Base-by-base conservation (phyloP, 192 early-diverging fungal species). In the Podila verticillata region DNA sequence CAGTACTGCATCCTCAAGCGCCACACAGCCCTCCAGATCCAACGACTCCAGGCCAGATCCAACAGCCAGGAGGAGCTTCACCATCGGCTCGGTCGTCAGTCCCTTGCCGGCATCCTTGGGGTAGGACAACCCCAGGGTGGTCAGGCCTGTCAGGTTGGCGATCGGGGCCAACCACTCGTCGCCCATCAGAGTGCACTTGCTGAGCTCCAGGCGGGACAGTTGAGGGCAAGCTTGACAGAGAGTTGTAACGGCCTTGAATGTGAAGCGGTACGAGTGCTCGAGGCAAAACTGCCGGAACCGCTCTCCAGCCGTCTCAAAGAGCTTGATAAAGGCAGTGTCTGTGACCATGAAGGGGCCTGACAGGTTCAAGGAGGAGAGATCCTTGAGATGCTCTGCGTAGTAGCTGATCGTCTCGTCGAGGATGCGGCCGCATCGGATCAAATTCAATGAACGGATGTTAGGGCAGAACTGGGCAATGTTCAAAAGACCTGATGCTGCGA, bases 351-450 rank as follows among this genome's bases (percentile, higher is more conserved):
- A 93, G 0, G 92, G 89, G 0, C 96, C 96, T 35, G 90, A 84
- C 13, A 96, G 82, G 5, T 84, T 85, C 48, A 96, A 60, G 3
- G 86, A 82, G 5, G 73, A 70, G 48, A 97, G 84, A 10, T 81
- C 24, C 2, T 63, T 30, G 54, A 89, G 83, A 3, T 81, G 74
- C 8, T 32, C 32, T 24, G 65, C 74, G 81, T 91, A 81, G 0
- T 67, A 78, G 13, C 71, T 61, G 39, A 92, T 83, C 3, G 75
- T 80, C 1, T 64, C 61, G 65, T 89, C 86, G 28, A 72, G 85
- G 78, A 96, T 86, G 5, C 90, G 86, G 0, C 96, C 96, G 64
- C 95, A 96, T 65, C 89, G 88, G 48, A 88, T 87, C 36, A 97
- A 85, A 31, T 91, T 84, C 47, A 97, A 83, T 0, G 71, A 66